Evolutionary conservation across 2,329 filamentous ascomycete genomes (phyloP).

Genomic region (Didymella segeticola): DNA sequence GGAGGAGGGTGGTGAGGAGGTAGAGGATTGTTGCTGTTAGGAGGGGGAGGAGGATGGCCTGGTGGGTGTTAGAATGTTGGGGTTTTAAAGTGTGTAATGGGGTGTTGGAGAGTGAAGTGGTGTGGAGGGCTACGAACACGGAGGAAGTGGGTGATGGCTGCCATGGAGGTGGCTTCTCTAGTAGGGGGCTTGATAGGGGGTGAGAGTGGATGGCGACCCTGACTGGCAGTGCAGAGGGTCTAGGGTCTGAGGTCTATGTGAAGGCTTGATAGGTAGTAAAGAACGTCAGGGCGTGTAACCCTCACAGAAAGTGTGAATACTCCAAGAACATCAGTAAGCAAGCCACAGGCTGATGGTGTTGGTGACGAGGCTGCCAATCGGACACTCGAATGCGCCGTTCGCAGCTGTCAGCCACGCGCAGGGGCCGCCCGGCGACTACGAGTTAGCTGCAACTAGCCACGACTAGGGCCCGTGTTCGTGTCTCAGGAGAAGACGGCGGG

Average conservation of each 20-base stretch:
- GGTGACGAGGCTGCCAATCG: conserved; percentile 18
- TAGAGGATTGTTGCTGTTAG: conserved; percentile 54
- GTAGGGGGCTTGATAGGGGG: not conserved
- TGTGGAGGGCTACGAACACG: conserved; percentile 32
- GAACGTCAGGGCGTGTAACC: too few species aligned
- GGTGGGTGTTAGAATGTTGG: conserved; percentile 21
- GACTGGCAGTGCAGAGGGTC: too few species aligned
- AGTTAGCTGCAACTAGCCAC: too few species aligned
- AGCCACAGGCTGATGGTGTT: too few species aligned
- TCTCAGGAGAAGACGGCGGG: conserved; percentile 18
- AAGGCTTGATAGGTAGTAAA: too few species aligned
- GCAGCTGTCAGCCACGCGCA: conserved; percentile 6
- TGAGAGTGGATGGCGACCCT: too few species aligned
- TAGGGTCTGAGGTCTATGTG: too few species aligned
- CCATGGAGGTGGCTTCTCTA: conserved; percentile 32
- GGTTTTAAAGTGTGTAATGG: too few species aligned
- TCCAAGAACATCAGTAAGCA: too few species aligned
- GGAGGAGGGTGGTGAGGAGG: conserved; percentile 48
- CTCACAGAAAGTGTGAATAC: too few species aligned
- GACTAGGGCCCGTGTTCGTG: conserved; percentile 2
- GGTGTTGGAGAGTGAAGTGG: not conserved
- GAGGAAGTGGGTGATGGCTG: conserved; percentile 43
- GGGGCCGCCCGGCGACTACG: too few species aligned
- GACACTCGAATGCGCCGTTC: conserved; percentile 4
- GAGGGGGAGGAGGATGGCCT: conserved; percentile 56